A percentile compares a stretch with the other conserved stretches of the same genome.
Evolutionary conservation across 306 rosid species (phyloP).

Genomic region (Malus asiatica): DNA sequence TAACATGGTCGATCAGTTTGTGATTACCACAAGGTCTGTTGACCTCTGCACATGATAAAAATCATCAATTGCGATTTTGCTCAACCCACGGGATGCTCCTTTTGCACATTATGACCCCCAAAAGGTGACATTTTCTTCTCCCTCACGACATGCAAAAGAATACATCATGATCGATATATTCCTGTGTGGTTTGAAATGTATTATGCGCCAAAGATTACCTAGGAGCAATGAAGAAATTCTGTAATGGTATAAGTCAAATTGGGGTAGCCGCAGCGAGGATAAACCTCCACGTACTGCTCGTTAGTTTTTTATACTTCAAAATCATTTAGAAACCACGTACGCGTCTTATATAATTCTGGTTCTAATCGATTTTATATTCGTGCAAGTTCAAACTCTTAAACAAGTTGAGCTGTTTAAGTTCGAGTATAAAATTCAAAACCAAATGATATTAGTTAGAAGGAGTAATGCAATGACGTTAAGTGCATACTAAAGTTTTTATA

Average conservation of each 20-base stretch:
- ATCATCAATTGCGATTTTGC: conserved; percentile 9
- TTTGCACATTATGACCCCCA: conserved; percentile 9
- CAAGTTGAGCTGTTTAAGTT: background rate
- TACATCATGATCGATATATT: background rate
- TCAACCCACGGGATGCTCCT: conserved; percentile 10
- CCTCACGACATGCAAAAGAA: conserved; percentile 21
- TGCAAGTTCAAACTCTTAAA: background rate
- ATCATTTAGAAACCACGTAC: background rate
- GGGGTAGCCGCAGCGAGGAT: background rate
- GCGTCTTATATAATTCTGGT: background rate
- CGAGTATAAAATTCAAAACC: background rate
- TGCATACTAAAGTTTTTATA: background rate
- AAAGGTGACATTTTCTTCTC: conserved; percentile 17
- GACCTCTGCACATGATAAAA: background rate
- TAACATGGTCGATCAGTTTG: background rate
- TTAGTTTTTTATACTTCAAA: too few species aligned
- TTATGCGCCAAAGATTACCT: background rate
- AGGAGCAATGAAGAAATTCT: background rate
- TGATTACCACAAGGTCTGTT: background rate
- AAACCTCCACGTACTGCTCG: background rate
- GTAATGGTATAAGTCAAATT: background rate
- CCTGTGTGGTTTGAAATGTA: background rate
- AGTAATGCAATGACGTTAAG: background rate
- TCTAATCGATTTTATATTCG: background rate
- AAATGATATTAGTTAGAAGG: too few species aligned